These are phyloP conservation scores for Nigrospora oryzae DNA, from an alignment of 2,329 filamentous ascomycete genomes.

Conservation along the genomic window DNA sequence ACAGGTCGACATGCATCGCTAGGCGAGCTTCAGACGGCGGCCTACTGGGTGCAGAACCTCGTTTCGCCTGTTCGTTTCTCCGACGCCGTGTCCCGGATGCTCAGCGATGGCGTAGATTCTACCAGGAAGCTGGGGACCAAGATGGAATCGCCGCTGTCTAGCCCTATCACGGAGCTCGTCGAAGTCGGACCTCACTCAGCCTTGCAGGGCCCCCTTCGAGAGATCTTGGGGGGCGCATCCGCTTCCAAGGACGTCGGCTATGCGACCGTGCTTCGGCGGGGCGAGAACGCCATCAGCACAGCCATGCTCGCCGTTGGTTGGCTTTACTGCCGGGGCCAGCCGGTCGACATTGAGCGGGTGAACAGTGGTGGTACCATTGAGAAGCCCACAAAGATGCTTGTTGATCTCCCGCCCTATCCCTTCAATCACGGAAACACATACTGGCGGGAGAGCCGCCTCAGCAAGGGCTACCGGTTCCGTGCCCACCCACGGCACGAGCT, in stretches of 20 bases:
- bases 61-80: constrained; percentile 12
- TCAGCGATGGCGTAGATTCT: constrained; percentile 1
- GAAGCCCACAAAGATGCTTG: not conserved
- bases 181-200: constrained; percentile 20
- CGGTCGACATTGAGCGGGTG: constrained; percentile 10
- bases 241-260: constrained; percentile 8
- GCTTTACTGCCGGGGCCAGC: constrained; percentile 10
- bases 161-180: constrained; percentile 4
- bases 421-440: constrained; percentile 4
- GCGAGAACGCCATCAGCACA: constrained; percentile 8
- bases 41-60: constrained; percentile 17
- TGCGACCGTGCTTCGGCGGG: constrained; percentile 8
- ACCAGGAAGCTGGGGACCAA: constrained; percentile 1
- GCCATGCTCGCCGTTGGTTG: constrained; percentile 8
- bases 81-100: constrained; percentile 9
- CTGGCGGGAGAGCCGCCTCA: constrained; percentile 4
- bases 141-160: constrained; percentile 13
- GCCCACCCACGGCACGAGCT: constrained; percentile 1
- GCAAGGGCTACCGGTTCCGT: not conserved
- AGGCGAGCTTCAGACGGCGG: constrained; percentile 6
- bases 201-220: constrained; percentile 14
- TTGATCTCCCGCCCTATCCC: constrained; percentile 3
- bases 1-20: constrained; percentile 8
- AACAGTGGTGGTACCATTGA: constrained; percentile 7
- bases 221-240: constrained; percentile 2